Percentiles rank a stretch among this genome's conserved stretches.
These are phyloP conservation scores for Myxozyma nipponensis DNA, from an alignment of 805 yeast species.

Conservation along the genomic window DNA sequence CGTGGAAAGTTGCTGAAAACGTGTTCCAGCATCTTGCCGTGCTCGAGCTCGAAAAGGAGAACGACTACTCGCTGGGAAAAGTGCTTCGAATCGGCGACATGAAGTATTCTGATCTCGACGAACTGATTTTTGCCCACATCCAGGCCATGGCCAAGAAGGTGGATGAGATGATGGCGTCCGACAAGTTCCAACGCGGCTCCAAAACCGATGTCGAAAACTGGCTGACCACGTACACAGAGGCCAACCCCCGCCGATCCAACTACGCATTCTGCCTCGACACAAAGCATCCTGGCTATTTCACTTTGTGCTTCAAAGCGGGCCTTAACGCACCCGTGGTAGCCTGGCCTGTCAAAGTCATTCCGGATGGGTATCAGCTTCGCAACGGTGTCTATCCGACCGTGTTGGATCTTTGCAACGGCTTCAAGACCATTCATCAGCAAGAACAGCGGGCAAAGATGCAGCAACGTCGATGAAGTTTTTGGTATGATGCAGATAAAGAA, in stretches of 20 bases:
- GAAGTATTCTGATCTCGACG: slow-evolving; percentile 84
- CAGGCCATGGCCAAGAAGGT: slow-evolving; percentile 79
- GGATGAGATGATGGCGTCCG: slow-evolving; percentile 78
- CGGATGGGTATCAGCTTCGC: slow-evolving; percentile 63
- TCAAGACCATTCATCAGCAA: slow-evolving; percentile 54
- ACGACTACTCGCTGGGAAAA: slow-evolving; percentile 58
- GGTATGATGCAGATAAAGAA: not conserved
- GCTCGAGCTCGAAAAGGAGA: slow-evolving; percentile 64
- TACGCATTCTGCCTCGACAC: slow-evolving; percentile 89
- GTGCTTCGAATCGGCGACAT: slow-evolving; percentile 61
- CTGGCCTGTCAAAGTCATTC: slow-evolving; percentile 89
- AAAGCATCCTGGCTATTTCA: slow-evolving; percentile 91
- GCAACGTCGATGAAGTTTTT: not conserved
- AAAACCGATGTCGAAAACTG: slow-evolving; percentile 76
- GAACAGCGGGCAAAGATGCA: not conserved
- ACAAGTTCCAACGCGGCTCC: slow-evolving; percentile 82
- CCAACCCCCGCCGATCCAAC: slow-evolving; percentile 84
- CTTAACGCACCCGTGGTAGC: slow-evolving; percentile 49
- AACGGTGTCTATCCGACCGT: slow-evolving; percentile 86
- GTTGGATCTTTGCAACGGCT: slow-evolving; percentile 86
- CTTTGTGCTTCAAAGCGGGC: slow-evolving; percentile 76
- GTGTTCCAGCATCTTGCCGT: slow-evolving; percentile 89
- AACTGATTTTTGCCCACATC: slow-evolving; percentile 80
- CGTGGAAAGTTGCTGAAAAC: slow-evolving; percentile 94
- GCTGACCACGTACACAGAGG: slow-evolving; percentile 83